Evolutionary conservation across 2,329 filamentous ascomycete genomes (phyloP), one percentile per base, ranked within the genome.

Genomic region (Raffaelea arxii): DNA sequence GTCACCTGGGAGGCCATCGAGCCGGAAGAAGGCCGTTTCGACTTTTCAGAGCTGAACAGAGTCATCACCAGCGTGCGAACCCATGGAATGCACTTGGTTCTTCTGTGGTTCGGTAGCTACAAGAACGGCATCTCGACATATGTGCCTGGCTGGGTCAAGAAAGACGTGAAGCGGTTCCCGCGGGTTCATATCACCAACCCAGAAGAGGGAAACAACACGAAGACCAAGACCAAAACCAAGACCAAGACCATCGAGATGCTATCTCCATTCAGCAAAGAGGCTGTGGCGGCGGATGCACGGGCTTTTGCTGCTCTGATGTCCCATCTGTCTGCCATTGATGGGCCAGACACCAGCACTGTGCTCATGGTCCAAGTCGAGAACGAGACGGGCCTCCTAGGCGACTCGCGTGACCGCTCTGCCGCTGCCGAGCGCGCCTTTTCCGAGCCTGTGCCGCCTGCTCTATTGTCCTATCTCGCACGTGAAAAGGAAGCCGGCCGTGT

Each of bases 351-450:
- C 38, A 64, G 60, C 3, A 77, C 72, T 0, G 72, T 77, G 0
- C 51, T 77, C 2, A 77, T 77, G 74, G 65, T 76, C 0, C 74
- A 77, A 50, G 72, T 78, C n/a, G 70, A 78, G 56, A 77, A 77
- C 37, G 74, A 77, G 58, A 65, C 64, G 0, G 74, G 74, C 1
- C 49, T 77, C 0, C 59, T 77, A 0, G 71, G 72, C 0, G 73
- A 77, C 52, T 75, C 67, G 7, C 62, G 72, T 21, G 74, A 76
- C 52, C 59, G 67, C 3, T 69, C 64, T 3, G 53, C 54, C 2
- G 54, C 55, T 6, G 72, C 70, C 2, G 60, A 73, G 18, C 55
- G 62, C 42, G 61, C 54, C 1, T 77, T 74, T 53, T 47, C 47
- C 4, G 50, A 60, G 23, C 49, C 61, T 5, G 54, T 58, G 5